These are phyloP conservation scores for Phylloporus scabripes DNA, from an alignment of 768 basidiomycete genomes.

Conservation along the genomic window DNA sequence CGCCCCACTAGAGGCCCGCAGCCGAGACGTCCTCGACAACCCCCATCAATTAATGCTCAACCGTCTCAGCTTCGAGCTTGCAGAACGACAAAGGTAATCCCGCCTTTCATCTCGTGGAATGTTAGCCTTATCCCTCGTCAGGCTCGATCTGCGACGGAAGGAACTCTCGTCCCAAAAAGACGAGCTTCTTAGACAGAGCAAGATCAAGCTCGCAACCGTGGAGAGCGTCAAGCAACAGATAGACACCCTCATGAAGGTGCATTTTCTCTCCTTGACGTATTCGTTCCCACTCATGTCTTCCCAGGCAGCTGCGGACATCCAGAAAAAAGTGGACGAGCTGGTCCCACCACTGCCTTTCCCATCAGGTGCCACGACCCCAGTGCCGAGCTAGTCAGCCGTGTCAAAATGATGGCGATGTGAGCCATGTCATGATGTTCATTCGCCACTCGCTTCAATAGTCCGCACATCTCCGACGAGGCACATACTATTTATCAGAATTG, in stretches of 20 bases:
- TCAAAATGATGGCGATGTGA: not conserved
- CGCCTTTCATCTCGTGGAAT: not conserved
- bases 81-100: constrained; percentile 76
- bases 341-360: constrained; percentile 40
- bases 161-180: constrained; percentile 69
- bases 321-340: constrained; percentile 71
- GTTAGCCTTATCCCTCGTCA: constrained; percentile 26
- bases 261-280: constrained; percentile 2
- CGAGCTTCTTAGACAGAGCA: constrained; percentile 74
- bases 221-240: constrained; percentile 78
- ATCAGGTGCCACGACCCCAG: constrained; percentile 25
- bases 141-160: constrained; percentile 66
- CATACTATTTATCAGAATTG: constrained; percentile 15
- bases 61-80: constrained; percentile 80
- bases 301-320: constrained; percentile 65
- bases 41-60: constrained; percentile 86
- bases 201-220: constrained; percentile 61
- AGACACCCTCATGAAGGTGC: constrained; percentile 69
- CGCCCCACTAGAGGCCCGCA: constrained; percentile 64
- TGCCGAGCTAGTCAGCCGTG: constrained; percentile 12
- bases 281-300: constrained; percentile 13
- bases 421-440: not conserved
- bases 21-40: constrained; percentile 55
- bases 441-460: not conserved
- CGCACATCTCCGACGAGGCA: constrained; percentile 1